Percentiles rank a stretch among this genome's conserved stretches.
phyloP scores from a whole-genome alignment of 306 rosid species.

The Dryas octopetala region DNA sequence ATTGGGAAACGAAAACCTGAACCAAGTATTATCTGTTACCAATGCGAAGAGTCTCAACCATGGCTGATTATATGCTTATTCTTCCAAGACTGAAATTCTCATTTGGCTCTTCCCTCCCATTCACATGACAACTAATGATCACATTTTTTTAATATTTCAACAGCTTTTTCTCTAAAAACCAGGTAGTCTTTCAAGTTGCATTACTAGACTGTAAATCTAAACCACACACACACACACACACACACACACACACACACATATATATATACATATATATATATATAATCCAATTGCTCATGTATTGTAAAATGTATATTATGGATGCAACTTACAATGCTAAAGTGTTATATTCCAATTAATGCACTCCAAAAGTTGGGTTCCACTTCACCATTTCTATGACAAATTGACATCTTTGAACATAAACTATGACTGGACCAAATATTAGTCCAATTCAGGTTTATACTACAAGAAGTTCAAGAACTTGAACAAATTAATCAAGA shows the following conservation, averaged over 20 bases:
- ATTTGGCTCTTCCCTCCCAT: background rate
- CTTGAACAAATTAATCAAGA: background rate
- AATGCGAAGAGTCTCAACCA: slow-evolving; percentile 21
- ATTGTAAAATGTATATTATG: background rate
- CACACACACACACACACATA: too few species aligned
- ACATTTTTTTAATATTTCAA: background rate
- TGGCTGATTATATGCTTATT: background rate
- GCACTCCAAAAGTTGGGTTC: background rate
- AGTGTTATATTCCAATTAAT: background rate
- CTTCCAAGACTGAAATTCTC: background rate
- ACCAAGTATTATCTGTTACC: slow-evolving; percentile 38
- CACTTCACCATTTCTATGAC: background rate
- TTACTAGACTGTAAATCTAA: too few species aligned
- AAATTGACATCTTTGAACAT: background rate
- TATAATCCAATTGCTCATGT: too few species aligned
- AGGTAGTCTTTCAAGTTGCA: too few species aligned
- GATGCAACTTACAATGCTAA: background rate
- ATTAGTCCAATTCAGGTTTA: background rate
- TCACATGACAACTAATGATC: background rate
- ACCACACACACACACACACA: too few species aligned
- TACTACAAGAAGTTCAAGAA: background rate
- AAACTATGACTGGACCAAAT: background rate
- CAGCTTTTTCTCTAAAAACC: background rate
- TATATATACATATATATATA: too few species aligned
- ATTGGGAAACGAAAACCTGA: slow-evolving; percentile 73